phyloP scores from a whole-genome alignment of 2,329 filamentous ascomycete species.

The Karstenula rhodostoma region DNA sequence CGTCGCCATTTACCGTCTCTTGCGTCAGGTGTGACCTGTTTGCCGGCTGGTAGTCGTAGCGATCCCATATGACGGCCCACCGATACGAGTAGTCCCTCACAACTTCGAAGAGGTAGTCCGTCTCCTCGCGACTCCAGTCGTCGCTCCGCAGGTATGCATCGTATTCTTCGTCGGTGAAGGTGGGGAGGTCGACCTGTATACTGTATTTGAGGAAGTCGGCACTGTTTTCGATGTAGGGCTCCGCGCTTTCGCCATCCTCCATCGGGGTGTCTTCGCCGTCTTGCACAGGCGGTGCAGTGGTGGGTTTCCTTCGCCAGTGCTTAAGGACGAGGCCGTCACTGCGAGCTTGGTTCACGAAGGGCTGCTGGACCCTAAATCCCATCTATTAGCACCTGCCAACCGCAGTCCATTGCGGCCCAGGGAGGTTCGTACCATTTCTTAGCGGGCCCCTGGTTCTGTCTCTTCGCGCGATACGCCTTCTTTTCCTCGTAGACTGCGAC shows the following conservation, averaged over 20 bases:
- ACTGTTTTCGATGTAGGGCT: slow-evolving; percentile 54
- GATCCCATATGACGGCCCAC: slow-evolving; percentile 91
- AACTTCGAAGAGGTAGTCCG: slow-evolving; percentile 83
- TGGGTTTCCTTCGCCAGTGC: slow-evolving; percentile 78
- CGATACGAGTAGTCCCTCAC: slow-evolving; percentile 83
- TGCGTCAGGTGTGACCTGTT: slow-evolving; percentile 33
- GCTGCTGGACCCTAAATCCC: slow-evolving; percentile 44
- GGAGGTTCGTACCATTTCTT: slow-evolving; percentile 45
- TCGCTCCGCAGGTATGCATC: slow-evolving; percentile 73
- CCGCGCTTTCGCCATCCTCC: slow-evolving; percentile 46
- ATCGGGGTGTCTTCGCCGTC: slow-evolving; percentile 42
- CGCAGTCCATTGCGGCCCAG: neutral
- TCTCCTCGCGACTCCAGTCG: slow-evolving; percentile 92
- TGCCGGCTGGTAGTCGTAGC: slow-evolving; percentile 76
- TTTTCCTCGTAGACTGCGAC: slow-evolving; percentile 52
- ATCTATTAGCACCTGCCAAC: slow-evolving; percentile 20
- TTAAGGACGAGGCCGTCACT: slow-evolving; percentile 73
- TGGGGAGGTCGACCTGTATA: slow-evolving; percentile 77
- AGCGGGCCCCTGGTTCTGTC: slow-evolving; percentile 48
- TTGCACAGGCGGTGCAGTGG: slow-evolving; percentile 38
- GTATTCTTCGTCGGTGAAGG: slow-evolving; percentile 90
- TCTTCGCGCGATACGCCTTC: slow-evolving; percentile 50
- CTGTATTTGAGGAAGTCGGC: slow-evolving; percentile 86
- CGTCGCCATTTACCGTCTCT: slow-evolving; percentile 30
- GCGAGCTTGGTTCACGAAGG: slow-evolving; percentile 82